Base-by-base conservation (phyloP, 805 yeast genomes). In the Teunomyces stri region DNA sequence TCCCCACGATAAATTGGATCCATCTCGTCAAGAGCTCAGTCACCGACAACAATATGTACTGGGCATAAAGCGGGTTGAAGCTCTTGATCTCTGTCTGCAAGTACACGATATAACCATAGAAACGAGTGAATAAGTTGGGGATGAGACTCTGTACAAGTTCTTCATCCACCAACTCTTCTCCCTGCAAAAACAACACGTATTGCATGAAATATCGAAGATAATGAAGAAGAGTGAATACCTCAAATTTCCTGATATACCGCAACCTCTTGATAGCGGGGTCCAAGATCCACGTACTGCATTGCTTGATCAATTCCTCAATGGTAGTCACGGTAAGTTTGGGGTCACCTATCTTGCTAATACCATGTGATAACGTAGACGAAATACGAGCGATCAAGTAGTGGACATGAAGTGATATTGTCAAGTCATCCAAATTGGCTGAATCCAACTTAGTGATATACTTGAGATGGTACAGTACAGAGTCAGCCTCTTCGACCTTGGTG, bases 1-100 rank as follows among this genome's bases (percentile, higher is more conserved):
- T 54, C 4, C 70, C 74, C n/a, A 66, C 60, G 2, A 66, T 48
- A 39, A 65, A 51, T 34, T 69, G 74, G 5, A 68, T 57, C 15
- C 59, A 40, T n/a, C 70, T 50, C 6, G 65, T 59, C 45, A 69
- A 49, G 6, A 59, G 48, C 42, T 69, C 75, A 5, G 64, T 61
- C 3, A 65, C 50, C 0, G 63, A 55, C 46, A 58, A 58, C 20
- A 61, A 47, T 3, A 64, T 51, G 44, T 65, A 66, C 15, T 54
- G 61, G 1, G 59, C 43, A n/a, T 38, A 28, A 9, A 29, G 36
- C 5, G 45, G 30, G 9, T 41, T 27, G 7, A 49, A 29, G 18
- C 33, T 29, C 7, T 10, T 30, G 9, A 44, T 30, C 12, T 36
- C 46, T 7, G n/a, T 22, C 28, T 33, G 30, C 20, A 53, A 28